Conservation (phyloP, 2,329 filamentous ascomycete genomes). For the Aureobasidium sp. region DNA sequence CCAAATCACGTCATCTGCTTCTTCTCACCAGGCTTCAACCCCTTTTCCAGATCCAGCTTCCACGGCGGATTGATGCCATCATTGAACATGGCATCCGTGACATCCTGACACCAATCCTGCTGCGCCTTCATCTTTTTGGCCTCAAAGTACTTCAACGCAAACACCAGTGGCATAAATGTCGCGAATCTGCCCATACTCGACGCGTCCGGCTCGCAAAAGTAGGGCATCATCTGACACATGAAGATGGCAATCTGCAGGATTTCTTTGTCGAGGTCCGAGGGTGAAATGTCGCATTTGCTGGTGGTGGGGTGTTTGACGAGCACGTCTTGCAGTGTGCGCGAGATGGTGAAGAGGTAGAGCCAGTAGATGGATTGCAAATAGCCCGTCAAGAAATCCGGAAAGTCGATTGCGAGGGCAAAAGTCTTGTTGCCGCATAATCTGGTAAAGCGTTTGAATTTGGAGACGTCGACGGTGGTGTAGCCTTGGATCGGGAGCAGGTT, state of each 20-base stretch:
- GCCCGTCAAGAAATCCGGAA: conserved; percentile 25
- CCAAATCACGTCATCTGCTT: not conserved
- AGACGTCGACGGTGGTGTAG: not conserved
- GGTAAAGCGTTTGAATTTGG: not conserved
- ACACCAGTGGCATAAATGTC: conserved; percentile 12
- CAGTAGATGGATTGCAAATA: conserved; percentile 29
- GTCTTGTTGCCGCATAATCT: conserved; percentile 23
- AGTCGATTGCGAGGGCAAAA: conserved; percentile 24
- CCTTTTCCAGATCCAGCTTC: not conserved
- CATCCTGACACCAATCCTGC: conserved; percentile 6
- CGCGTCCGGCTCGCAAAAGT: conserved; percentile 10
- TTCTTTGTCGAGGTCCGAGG: conserved; percentile 35
- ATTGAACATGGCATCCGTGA: not conserved
- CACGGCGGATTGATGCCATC: conserved; percentile 12
- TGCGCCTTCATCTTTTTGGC: not conserved
- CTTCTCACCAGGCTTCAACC: conserved; percentile 3
- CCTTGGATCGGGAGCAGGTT: not conserved
- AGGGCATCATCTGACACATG: conserved; percentile 15
- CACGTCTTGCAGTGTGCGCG: not conserved
- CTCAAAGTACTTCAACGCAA: conserved; percentile 7
- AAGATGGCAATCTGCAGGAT: conserved; percentile 48
- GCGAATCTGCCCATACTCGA: conserved; percentile 10
- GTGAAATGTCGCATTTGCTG: not conserved
- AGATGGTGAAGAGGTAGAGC: conserved; percentile 27
- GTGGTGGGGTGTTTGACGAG: not conserved